These are phyloP conservation scores for Botrytis paeoniae DNA, from an alignment of 2,329 filamentous ascomycete genomes.

Conservation along the genomic window DNA sequence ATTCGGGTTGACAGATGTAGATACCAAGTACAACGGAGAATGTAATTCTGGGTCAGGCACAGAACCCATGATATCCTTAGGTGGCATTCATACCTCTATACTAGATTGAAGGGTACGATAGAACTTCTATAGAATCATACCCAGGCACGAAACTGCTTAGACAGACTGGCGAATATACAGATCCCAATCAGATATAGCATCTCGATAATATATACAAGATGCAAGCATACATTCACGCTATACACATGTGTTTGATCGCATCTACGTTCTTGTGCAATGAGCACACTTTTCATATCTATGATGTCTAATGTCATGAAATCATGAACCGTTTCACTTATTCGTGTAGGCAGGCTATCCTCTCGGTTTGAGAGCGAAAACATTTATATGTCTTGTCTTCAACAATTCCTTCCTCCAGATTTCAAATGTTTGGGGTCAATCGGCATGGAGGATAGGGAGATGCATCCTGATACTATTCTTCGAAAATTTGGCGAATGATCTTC, in stretches of 20 bases:
- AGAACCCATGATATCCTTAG: neutral
- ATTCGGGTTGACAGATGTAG: neutral
- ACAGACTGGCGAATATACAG: neutral
- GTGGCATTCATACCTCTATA: neutral
- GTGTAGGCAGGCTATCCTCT: no score
- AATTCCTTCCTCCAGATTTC: no score
- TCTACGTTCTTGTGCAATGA: neutral
- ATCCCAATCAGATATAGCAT: neutral
- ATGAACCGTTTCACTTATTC: no score
- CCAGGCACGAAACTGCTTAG: neutral
- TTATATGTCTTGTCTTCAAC: no score
- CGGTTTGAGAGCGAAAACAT: no score
- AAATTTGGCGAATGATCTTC: rapidly evolving
- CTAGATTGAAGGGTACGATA: neutral
- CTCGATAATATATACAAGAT: neutral
- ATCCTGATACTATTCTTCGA: neutral
- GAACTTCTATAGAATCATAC: neutral
- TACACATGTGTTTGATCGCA: neutral
- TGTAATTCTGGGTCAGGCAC: neutral
- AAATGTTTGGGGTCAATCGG: no score
- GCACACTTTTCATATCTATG: neutral
- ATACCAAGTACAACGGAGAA: neutral
- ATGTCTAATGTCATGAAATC: neutral
- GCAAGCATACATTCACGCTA: neutral
- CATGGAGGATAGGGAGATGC: no score